A percentile compares a stretch with the other conserved stretches of the same genome.
phyloP scores from a whole-genome alignment of 2,329 filamentous ascomycete genomes.

The Laburnicola sp. region DNA sequence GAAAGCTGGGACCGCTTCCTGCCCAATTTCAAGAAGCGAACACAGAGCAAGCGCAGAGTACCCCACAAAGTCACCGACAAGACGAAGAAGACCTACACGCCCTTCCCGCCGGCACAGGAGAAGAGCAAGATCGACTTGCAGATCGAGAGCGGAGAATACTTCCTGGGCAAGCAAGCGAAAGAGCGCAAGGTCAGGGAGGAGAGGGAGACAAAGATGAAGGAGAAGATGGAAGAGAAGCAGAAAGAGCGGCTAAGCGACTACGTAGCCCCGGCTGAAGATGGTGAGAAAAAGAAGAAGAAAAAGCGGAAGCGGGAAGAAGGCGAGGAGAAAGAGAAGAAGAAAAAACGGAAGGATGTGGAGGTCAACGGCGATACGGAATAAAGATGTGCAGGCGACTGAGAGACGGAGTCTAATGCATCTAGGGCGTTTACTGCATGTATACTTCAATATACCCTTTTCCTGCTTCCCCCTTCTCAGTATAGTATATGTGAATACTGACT shows the following conservation, averaged over 20 bases:
- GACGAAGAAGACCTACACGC: conserved; percentile 90
- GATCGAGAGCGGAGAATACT: conserved; percentile 98
- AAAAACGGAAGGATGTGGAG: conserved; percentile 30
- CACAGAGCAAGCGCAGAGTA: conserved; percentile 77
- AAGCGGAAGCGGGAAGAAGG: conserved; percentile 54
- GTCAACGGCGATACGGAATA: conserved; percentile 32
- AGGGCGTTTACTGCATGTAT: conserved; percentile 8
- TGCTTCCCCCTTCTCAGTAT: background rate
- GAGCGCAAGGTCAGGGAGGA: conserved; percentile 79
- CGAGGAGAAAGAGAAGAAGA: conserved; percentile 51
- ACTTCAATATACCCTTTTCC: conserved; percentile 17
- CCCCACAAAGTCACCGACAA: conserved; percentile 91
- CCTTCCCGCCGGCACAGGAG: conserved; percentile 94
- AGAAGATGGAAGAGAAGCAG: conserved; percentile 85
- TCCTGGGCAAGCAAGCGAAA: conserved; percentile 89
- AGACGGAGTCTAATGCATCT: conserved; percentile 7
- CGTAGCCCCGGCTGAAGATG: conserved; percentile 78
- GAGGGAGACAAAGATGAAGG: conserved; percentile 79
- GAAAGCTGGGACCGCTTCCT: conserved; percentile 97
- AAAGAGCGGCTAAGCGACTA: conserved; percentile 84
- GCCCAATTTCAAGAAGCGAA: conserved; percentile 95
- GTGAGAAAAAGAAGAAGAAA: conserved; percentile 54
- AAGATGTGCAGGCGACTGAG: background rate
- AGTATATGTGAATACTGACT: too few species aligned
- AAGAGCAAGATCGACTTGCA: conserved; percentile 99